Evolutionary conservation across 1,284 basidiomycete genomes (phyloP).

Genomic region (Ceraceosorus bombacis): DNA sequence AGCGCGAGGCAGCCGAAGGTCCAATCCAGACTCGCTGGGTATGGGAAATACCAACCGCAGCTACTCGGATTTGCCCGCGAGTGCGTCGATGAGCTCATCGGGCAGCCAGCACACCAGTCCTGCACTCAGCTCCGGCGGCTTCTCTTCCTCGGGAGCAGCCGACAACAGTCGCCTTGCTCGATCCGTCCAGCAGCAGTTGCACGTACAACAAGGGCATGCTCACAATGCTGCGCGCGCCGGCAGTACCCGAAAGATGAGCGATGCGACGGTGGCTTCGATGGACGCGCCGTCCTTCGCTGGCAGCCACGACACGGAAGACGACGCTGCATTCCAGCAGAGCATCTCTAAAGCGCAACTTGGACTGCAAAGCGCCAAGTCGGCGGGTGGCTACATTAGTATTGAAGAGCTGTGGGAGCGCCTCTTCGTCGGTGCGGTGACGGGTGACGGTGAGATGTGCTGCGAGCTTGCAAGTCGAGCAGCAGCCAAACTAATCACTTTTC

Average conservation of each 20-base stretch:
- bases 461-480: not conserved
- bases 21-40: not conserved
- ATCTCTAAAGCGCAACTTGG: slow-evolving; percentile 28
- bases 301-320: slow-evolving; percentile 20
- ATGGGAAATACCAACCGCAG: not conserved
- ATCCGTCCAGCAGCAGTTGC: not conserved
- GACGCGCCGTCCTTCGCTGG: slow-evolving; percentile 17
- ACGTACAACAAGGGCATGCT: not conserved
- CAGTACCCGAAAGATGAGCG: slow-evolving; percentile 28
- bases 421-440: slow-evolving; percentile 40
- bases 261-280: slow-evolving; percentile 21
- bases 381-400: slow-evolving; percentile 37
- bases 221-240: not conserved
- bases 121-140: not conserved
- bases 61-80: not conserved
- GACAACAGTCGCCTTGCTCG: not conserved
- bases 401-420: slow-evolving; percentile 42
- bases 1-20: slow-evolving; percentile 17
- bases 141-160: not conserved
- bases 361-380: slow-evolving; percentile 29
- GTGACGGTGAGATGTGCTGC: slow-evolving; percentile 14
- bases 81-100: not conserved
- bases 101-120: not conserved
- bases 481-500: not conserved
- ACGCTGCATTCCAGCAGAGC: slow-evolving; percentile 22